Evolutionary conservation across 805 yeast genomes (phyloP), one percentile per base, ranked within the genome.

Genomic region (Ogataea zsoltii): DNA sequence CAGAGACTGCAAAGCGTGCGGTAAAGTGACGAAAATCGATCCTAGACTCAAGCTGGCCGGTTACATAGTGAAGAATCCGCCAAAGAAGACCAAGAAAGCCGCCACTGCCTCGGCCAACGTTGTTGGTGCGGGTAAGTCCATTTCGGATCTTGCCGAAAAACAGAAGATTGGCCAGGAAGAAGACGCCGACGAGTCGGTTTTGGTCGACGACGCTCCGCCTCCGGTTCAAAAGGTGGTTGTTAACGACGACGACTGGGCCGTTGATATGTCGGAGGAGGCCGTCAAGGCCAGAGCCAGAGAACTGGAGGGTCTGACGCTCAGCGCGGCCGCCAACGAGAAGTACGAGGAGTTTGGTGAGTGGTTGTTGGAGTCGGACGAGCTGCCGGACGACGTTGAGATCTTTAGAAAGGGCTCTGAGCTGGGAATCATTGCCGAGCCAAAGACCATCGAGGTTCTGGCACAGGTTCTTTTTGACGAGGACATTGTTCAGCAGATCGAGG

Each of bases 1-100:
- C 57, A 83, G 90, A 70, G 97, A 94, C 69, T 94, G 99, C 77
- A 94, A 94, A 68, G 99, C 99, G 17, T 94, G 99, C 77, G 99
- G 99, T 72, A 82, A 84, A 66, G 79, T 92, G 65, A 81, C 96
- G 18, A 75, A 75, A 43, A 81, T 91, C 58, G 96, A 91, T 60
- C 83, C 88, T 50, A 79, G 94, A 66, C 94, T 86, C 67, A 91
- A 88, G 72, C 76, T 92, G 54, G 79, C 89, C n/a, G 75, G 95
- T 2, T 92, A 79, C 66, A 91, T 92, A 57, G 70, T 86, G 64
- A 92, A 92, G 75, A 90, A 92, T 69, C 97, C 97, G 33, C 90
- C 90, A 46, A 79, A 76, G 51, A 82, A 83, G 68, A 82, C 83
- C 63, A 83, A 81, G 67, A 86, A 83, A 58, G 79, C 91, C 32